Conservation (phyloP, 106 monocot species). For the Allium cepa region DNA sequence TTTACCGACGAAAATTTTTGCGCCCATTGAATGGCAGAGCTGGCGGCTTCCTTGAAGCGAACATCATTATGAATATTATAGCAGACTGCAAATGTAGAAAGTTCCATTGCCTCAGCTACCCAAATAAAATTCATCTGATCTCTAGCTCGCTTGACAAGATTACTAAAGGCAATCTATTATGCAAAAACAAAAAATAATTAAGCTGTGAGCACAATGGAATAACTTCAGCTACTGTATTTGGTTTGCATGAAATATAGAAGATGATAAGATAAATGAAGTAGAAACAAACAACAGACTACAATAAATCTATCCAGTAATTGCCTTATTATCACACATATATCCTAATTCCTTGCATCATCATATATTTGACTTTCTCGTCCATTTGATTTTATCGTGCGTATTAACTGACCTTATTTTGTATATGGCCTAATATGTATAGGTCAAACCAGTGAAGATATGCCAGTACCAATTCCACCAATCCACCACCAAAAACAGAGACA, state of each 20-base stretch:
- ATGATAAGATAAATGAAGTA: background rate
- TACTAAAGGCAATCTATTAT: constrained; percentile 52
- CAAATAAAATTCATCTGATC: constrained; percentile 56
- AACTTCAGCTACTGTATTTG: background rate
- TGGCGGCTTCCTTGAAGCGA: constrained; percentile 42
- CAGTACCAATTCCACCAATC: no score
- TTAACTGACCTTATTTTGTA: no score
- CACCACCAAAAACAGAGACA: no score
- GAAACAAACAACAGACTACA: background rate
- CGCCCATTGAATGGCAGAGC: constrained; percentile 40
- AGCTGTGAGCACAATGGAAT: background rate
- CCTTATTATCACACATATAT: background rate
- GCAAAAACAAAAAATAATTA: background rate
- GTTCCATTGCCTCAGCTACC: constrained; percentile 66
- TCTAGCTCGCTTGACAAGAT: constrained; percentile 55
- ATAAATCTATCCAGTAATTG: background rate
- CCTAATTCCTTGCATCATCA: no score
- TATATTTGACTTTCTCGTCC: no score
- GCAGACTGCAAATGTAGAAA: constrained; percentile 31
- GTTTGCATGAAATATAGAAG: background rate
- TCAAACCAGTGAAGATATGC: no score
- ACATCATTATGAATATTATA: constrained; percentile 22
- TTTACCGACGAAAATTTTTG: constrained; percentile 36
- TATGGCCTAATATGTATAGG: no score
- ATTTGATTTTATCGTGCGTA: no score